phyloP scores from a whole-genome alignment of 176 grass and related monocot genomes.

The Oryza officinalis region DNA sequence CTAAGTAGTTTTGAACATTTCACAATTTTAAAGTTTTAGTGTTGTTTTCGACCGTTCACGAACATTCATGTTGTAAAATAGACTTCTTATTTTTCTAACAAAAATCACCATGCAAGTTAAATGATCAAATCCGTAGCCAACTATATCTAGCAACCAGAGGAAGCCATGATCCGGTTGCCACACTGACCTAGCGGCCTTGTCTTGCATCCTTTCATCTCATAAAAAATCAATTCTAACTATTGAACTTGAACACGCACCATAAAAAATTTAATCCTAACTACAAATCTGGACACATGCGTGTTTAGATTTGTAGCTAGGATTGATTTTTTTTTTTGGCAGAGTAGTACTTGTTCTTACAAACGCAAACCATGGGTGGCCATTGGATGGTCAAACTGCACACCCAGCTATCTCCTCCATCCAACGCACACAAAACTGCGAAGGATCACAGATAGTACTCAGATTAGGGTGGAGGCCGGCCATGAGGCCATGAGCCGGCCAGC shows the following conservation, averaged over 20 bases:
- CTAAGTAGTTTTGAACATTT: too few relatives aligned
- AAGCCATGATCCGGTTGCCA: neutral
- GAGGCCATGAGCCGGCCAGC: neutral
- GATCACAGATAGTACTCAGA: neutral
- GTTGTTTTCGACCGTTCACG: too few relatives aligned
- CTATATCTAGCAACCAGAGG: neutral
- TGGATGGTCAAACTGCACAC: constrained; percentile 46
- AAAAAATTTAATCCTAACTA: too few relatives aligned
- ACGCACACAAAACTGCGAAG: neutral
- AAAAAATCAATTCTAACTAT: too few relatives aligned
- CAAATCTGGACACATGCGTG: too few relatives aligned
- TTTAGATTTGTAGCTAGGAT: too few relatives aligned
- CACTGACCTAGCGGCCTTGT: neutral
- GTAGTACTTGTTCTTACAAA: neutral
- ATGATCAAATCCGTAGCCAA: neutral
- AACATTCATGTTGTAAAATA: too few relatives aligned
- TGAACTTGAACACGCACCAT: too few relatives aligned
- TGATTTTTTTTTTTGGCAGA: too few relatives aligned
- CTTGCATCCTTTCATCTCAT: too few relatives aligned
- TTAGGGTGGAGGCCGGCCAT: neutral
- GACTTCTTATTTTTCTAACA: neutral
- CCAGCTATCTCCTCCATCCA: neutral
- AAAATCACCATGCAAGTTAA: neutral
- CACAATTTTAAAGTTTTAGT: too few relatives aligned
- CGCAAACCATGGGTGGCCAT: neutral